Evolutionary conservation across 75 land plant genomes (phyloP).

Genomic region (Isoetes taiwanensis): DNA sequence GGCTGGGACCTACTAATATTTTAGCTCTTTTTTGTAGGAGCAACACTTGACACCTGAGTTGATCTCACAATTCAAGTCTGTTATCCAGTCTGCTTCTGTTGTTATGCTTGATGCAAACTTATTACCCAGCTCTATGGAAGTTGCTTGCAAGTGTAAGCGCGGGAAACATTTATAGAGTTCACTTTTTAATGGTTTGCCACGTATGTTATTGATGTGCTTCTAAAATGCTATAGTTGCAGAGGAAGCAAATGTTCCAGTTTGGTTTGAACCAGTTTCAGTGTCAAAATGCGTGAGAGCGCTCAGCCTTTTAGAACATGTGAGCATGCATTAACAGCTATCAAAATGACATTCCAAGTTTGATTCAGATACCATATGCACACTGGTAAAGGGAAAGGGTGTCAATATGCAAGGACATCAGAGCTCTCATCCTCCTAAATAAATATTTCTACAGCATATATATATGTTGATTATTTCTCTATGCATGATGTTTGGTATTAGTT

Average conservation of each 20-base stretch:
- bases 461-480: too few relatives aligned
- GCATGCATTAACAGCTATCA: conserved; percentile 6
- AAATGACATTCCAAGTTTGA: not conserved
- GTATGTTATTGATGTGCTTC: not conserved
- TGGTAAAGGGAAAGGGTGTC: too few relatives aligned
- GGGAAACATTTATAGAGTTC: not conserved
- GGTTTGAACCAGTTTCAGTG: conserved; percentile 95
- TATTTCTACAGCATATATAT: not conserved
- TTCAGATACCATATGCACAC: too few relatives aligned
- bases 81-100: conserved; percentile 50
- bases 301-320: conserved; percentile 47
- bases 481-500: too few relatives aligned
- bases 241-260: conserved; percentile 55
- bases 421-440: not conserved
- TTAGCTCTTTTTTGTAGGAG: conserved; percentile 53
- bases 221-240: conserved; percentile 44
- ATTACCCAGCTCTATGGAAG: conserved; percentile 38
- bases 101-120: conserved; percentile 88
- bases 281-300: conserved; percentile 63
- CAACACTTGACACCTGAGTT: conserved; percentile 59
- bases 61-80: conserved; percentile 41
- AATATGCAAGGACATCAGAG: too few relatives aligned
- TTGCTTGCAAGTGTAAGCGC: conserved; percentile 61
- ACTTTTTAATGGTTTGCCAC: not conserved
- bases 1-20: too few relatives aligned